These are phyloP conservation scores for Jatropha podagrica DNA, from an alignment of 441 rosid genomes.

Conservation along the genomic window DNA sequence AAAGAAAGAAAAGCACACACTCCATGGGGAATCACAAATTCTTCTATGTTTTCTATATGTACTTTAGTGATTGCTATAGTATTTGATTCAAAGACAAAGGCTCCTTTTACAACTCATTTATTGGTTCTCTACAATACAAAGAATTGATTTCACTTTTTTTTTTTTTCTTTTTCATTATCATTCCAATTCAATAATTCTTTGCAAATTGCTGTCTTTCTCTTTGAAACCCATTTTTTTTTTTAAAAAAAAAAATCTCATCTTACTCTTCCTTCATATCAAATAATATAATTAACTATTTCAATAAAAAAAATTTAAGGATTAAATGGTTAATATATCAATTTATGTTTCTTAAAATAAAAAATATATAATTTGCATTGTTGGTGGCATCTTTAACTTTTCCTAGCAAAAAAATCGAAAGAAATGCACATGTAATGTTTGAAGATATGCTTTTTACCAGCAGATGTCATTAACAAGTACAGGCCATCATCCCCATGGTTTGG, in stretches of 20 bases:
- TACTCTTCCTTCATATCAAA: background rate
- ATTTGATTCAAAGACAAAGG: constrained; percentile 18
- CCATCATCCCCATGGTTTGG: background rate
- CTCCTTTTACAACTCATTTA: constrained; percentile 14
- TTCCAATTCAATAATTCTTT: constrained; percentile 9
- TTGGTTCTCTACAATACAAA: background rate
- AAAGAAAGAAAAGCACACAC: background rate
- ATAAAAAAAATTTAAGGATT: too few species aligned
- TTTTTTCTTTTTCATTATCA: background rate
- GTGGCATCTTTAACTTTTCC: background rate
- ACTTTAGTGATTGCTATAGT: constrained; percentile 7
- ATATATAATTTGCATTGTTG: background rate
- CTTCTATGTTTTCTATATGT: background rate
- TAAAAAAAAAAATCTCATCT: background rate
- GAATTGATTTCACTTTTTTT: background rate
- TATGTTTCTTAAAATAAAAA: too few species aligned
- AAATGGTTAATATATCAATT: too few species aligned
- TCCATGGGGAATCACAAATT: constrained; percentile 11
- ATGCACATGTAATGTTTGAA: constrained; percentile 11
- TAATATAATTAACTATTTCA: background rate
- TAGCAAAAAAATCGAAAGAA: background rate
- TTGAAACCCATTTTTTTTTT: background rate
- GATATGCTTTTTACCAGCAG: background rate
- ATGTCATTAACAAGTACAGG: background rate
- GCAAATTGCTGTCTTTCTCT: background rate